These are phyloP conservation scores for Ciborinia camelliae DNA, from an alignment of 2,329 filamentous ascomycete species.

Conservation along the genomic window DNA sequence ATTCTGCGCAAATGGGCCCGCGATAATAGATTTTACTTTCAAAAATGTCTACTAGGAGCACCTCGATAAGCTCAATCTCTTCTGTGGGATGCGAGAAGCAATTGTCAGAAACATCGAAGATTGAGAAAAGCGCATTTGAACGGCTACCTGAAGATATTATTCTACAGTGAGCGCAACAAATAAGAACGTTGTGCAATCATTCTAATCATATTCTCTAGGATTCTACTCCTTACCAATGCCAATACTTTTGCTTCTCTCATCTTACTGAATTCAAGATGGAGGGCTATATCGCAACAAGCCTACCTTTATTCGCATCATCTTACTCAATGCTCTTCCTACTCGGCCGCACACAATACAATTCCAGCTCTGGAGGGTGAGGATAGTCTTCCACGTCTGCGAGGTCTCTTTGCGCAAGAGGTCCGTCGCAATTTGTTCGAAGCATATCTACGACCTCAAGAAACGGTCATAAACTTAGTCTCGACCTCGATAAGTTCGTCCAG, in stretches of 20 bases:
- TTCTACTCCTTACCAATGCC: slow-evolving; percentile 57
- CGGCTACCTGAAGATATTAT: slow-evolving; percentile 67
- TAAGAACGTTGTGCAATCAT: background rate
- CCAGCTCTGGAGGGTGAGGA: slow-evolving; percentile 43
- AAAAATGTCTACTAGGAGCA: slow-evolving; percentile 3
- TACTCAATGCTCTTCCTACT: slow-evolving; percentile 57
- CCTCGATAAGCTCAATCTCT: slow-evolving; percentile 14
- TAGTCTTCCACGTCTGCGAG: slow-evolving; percentile 57
- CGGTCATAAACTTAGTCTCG: slow-evolving; percentile 75
- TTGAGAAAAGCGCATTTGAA: slow-evolving; percentile 42
- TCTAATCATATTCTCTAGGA: slow-evolving; percentile 44
- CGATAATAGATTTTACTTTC: background rate
- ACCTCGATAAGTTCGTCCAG: slow-evolving; percentile 82
- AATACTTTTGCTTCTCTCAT: slow-evolving; percentile 65
- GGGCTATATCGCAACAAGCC: slow-evolving; percentile 58
- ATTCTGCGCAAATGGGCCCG: background rate
- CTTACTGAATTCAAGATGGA: slow-evolving; percentile 64
- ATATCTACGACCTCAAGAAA: slow-evolving; percentile 67
- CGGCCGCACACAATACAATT: slow-evolving; percentile 45
- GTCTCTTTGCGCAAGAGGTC: slow-evolving; percentile 64
- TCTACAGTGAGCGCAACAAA: slow-evolving; percentile 53
- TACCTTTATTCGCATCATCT: slow-evolving; percentile 63
- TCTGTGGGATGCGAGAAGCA: background rate
- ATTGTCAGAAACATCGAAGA: slow-evolving; percentile 4
- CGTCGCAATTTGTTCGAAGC: slow-evolving; percentile 76